These are phyloP conservation scores for Mycoemilia scoparia DNA, from an alignment of 192 early-diverging fungal species.

Conservation along the genomic window DNA sequence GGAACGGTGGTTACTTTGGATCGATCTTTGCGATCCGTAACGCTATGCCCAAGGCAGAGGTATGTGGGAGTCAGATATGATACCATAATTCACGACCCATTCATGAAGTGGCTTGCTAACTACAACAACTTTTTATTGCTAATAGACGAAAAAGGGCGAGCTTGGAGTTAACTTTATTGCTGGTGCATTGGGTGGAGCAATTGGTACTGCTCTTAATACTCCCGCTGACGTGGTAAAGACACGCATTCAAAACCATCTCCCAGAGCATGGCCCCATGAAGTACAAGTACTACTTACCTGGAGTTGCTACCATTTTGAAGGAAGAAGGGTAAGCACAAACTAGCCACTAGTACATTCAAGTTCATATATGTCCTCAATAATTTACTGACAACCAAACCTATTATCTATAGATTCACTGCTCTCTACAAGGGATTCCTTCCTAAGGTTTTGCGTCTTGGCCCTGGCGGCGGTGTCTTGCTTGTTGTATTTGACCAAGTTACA, in stretches of 20 bases:
- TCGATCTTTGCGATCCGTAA: slow-evolving; percentile 51
- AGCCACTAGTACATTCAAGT: slow-evolving; percentile 3
- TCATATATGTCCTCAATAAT: too few species aligned
- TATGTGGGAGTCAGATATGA: too few species aligned
- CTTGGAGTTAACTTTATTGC: slow-evolving; percentile 75
- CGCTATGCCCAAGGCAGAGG: slow-evolving; percentile 63
- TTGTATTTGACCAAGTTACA: slow-evolving; percentile 78
- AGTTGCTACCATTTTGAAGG: slow-evolving; percentile 51
- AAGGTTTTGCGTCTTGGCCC: slow-evolving; percentile 92
- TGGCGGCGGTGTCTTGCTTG: slow-evolving; percentile 65
- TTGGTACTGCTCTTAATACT: slow-evolving; percentile 85
- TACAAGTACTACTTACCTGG: slow-evolving; percentile 82
- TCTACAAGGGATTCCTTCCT: slow-evolving; percentile 92
- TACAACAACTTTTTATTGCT: slow-evolving; percentile 7
- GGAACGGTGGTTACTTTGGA: slow-evolving; percentile 97
- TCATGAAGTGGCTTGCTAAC: background rate
- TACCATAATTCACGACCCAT: background rate
- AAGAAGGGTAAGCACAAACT: too few species aligned
- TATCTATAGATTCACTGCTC: slow-evolving; percentile 42
- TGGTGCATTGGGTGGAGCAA: slow-evolving; percentile 79
- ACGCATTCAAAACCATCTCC: slow-evolving; percentile 73
- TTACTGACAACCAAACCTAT: too few species aligned
- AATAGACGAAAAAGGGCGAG: slow-evolving; percentile 54
- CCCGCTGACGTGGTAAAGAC: slow-evolving; percentile 96
- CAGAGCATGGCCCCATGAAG: slow-evolving; percentile 44